These are phyloP conservation scores for Aspergillus mulundensis DNA, from an alignment of 495 filamentous ascomycete species.

Conservation along the genomic window DNA sequence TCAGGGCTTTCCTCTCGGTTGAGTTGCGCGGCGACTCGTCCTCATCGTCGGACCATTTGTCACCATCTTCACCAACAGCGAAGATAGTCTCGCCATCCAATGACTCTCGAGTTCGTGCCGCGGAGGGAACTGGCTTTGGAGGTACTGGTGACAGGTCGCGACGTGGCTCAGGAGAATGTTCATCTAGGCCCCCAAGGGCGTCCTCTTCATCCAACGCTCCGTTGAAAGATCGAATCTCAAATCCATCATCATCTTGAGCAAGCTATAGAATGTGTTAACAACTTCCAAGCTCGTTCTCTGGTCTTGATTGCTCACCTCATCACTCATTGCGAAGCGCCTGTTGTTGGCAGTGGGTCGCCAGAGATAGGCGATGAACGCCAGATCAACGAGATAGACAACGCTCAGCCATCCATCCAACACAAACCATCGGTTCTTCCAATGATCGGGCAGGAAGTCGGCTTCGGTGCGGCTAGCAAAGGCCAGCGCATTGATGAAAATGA, in stretches of 20 bases:
- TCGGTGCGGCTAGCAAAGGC: conserved; percentile 78
- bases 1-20: conserved; percentile 60
- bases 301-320: conserved; percentile 60
- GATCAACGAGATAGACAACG: conserved; percentile 89
- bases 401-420: conserved; percentile 97
- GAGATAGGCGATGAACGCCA: conserved; percentile 89
- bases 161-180: conserved; percentile 26
- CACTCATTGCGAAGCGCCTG: conserved; percentile 95
- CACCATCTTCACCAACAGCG: conserved; percentile 78
- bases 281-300: background rate
- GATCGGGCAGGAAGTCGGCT: conserved; percentile 85
- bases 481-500: conserved; percentile 95
- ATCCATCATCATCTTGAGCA: conserved; percentile 97
- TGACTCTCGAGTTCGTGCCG: conserved; percentile 54
- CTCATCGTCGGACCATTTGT: conserved; percentile 67
- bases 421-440: conserved; percentile 98
- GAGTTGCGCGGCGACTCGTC: conserved; percentile 55
- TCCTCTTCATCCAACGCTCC: conserved; percentile 72
- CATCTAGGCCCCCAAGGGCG: conserved; percentile 39
- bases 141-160: conserved; percentile 48
- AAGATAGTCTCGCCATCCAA: conserved; percentile 93
- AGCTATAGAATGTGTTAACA: conserved; percentile 52
- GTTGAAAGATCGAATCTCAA: conserved; percentile 92
- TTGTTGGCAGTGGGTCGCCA: conserved; percentile 98
- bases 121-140: conserved; percentile 48